phyloP scores from a whole-genome alignment of 176 grass and related monocot species.

The Urochloa ruziziensis region DNA sequence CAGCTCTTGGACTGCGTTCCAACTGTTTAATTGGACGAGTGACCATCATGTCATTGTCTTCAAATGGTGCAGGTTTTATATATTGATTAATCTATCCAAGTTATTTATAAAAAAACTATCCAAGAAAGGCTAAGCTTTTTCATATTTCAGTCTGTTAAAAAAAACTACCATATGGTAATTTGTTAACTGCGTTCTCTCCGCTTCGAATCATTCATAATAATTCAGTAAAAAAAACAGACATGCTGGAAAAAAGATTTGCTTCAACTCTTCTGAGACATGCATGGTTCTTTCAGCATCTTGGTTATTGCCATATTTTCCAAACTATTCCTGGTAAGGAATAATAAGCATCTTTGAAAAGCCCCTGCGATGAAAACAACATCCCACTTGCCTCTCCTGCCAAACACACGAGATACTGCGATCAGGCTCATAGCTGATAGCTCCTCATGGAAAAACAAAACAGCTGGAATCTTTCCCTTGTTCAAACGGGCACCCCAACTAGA shows the following conservation, averaged over 20 bases:
- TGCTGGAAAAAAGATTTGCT: not conserved
- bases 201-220: not conserved
- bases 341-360: conserved; percentile 25
- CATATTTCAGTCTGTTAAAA: not conserved
- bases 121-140: conserved; percentile 18
- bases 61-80: not conserved
- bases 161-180: not conserved
- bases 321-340: not conserved
- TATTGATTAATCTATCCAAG: not conserved
- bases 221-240: not conserved
- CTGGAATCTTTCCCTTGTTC: conserved; percentile 38
- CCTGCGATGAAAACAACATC: conserved; percentile 22
- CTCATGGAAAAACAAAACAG: conserved; percentile 13
- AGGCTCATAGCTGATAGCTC: not conserved
- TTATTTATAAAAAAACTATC: too few relatives aligned
- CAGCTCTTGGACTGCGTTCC: conserved; percentile 39
- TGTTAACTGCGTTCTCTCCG: not conserved
- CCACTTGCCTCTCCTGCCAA: not conserved
- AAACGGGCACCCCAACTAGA: conserved; percentile 32
- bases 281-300: not conserved
- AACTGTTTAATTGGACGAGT: conserved; percentile 34
- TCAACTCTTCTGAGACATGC: conserved; percentile 1
- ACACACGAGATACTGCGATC: conserved; percentile 1
- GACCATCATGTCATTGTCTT: conserved; percentile 26
- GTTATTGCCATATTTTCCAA: conserved; percentile 13